These are phyloP conservation scores for Platanus orientalis DNA, from an alignment of 164 flowering plant species.

Conservation along the genomic window DNA sequence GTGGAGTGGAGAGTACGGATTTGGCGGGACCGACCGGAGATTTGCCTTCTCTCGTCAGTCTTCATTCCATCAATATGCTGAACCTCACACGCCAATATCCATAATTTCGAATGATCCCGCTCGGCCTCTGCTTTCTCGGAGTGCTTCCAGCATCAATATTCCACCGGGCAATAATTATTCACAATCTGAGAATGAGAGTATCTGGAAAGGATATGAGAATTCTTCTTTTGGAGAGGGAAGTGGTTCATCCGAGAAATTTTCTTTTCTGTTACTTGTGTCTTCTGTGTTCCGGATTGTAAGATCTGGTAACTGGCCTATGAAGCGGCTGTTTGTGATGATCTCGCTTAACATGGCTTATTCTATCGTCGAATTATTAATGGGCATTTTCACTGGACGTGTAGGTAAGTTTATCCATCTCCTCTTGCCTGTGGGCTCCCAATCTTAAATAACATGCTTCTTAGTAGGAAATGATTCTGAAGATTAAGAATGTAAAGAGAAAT, in stretches of 20 bases:
- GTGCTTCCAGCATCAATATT: slow-evolving; percentile 46
- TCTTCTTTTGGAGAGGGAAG: slow-evolving; percentile 19
- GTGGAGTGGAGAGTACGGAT: slow-evolving; percentile 26
- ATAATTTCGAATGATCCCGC: slow-evolving; percentile 22
- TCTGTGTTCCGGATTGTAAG: slow-evolving; percentile 38
- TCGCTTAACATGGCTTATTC: slow-evolving; percentile 85
- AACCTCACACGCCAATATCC: slow-evolving; percentile 42
- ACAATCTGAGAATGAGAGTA: slow-evolving; percentile 12
- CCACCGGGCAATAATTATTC: slow-evolving; percentile 30
- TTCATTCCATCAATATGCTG: slow-evolving; percentile 42
- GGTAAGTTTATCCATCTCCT: slow-evolving; percentile 35
- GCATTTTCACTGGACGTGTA: slow-evolving; percentile 76
- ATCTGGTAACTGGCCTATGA: slow-evolving; percentile 66
- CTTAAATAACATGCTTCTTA: too few relatives aligned
- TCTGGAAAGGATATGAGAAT: slow-evolving; percentile 7
- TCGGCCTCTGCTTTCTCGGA: slow-evolving; percentile 48
- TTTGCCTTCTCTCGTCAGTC: slow-evolving; percentile 67
- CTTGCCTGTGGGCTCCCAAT: too few relatives aligned
- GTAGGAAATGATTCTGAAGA: too few relatives aligned
- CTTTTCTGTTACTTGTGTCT: slow-evolving; percentile 22
- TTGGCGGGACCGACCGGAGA: slow-evolving; percentile 50
- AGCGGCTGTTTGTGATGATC: slow-evolving; percentile 68
- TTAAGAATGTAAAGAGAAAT: too few relatives aligned
- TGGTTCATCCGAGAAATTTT: slow-evolving; percentile 21
- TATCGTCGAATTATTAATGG: slow-evolving; percentile 63